A percentile compares a stretch with the other conserved stretches of the same genome.
These are phyloP conservation scores for Sequoia sempervirens DNA, from an alignment of 75 land plant species.

Conservation along the genomic window DNA sequence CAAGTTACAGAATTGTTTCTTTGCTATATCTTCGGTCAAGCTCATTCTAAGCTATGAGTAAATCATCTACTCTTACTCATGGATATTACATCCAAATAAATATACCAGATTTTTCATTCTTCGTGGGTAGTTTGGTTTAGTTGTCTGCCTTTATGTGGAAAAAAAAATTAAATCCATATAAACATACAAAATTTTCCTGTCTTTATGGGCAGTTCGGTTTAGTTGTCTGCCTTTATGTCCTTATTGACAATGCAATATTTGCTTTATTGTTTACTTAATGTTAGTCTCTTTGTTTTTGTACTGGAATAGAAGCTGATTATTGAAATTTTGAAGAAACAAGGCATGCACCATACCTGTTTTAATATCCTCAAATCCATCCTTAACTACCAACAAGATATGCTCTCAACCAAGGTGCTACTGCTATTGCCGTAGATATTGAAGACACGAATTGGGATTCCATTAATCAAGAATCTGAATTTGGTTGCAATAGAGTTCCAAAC, in stretches of 20 bases:
- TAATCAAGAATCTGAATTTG: slow-evolving; percentile 5
- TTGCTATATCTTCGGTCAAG: neutral
- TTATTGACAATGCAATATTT: neutral
- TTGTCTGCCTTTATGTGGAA: neutral
- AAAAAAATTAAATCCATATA: neutral
- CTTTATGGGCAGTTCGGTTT: neutral
- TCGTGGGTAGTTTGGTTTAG: neutral
- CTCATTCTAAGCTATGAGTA: neutral
- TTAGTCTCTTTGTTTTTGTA: neutral
- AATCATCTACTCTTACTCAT: neutral
- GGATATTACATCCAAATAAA: neutral
- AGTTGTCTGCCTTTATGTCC: neutral
- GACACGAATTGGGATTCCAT: slow-evolving; percentile 6
- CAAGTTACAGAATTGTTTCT: neutral
- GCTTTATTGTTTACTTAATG: neutral
- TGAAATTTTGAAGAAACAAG: neutral
- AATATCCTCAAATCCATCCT: slow-evolving; percentile 9
- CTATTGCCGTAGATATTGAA: slow-evolving; percentile 71
- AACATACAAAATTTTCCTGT: neutral
- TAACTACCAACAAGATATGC: slow-evolving; percentile 68
- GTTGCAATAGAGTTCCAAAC: slow-evolving; percentile 17
- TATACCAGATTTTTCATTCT: neutral
- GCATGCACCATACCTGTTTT: neutral
- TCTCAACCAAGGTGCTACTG: slow-evolving; percentile 66
- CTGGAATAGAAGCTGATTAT: neutral